A percentile compares a stretch with the other conserved stretches of the same genome.
These are phyloP conservation scores for Haemoproteus tartakovskyi DNA, from an alignment of 169 alveolate species.

Conservation along the genomic window DNA sequence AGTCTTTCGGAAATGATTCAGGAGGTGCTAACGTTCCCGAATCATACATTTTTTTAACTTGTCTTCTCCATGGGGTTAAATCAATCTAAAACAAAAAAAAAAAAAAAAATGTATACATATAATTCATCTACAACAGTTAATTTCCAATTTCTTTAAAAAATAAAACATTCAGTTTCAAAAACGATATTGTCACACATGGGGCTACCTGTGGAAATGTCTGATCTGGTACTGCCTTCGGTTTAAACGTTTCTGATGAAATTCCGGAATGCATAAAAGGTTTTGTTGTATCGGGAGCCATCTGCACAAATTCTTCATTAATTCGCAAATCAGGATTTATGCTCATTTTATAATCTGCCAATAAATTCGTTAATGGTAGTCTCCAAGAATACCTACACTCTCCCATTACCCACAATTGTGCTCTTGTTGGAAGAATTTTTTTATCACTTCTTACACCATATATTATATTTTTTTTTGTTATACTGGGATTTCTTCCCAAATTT, in stretches of 20 bases:
- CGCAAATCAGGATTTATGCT: slow-evolving; percentile 47
- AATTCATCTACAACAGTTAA: too few species aligned
- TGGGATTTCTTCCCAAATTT: slow-evolving; percentile 80
- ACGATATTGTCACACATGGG: background rate
- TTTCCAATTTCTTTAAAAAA: slow-evolving; percentile 2
- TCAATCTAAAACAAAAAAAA: too few species aligned
- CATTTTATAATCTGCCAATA: slow-evolving; percentile 71
- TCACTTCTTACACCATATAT: slow-evolving; percentile 75
- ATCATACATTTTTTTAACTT: slow-evolving; percentile 56
- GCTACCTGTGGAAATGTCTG: slow-evolving; percentile 54
- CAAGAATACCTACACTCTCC: slow-evolving; percentile 72
- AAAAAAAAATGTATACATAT: too few species aligned
- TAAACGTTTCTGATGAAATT: slow-evolving; percentile 51
- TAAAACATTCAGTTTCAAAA: background rate
- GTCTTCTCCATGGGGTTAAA: slow-evolving; percentile 83
- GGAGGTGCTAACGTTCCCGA: slow-evolving; percentile 68
- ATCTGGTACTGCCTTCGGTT: slow-evolving; percentile 38
- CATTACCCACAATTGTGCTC: slow-evolving; percentile 65
- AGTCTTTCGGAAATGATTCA: slow-evolving; percentile 27
- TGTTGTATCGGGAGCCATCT: slow-evolving; percentile 41
- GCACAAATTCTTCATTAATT: slow-evolving; percentile 56
- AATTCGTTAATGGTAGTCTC: slow-evolving; percentile 76
- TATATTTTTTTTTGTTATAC: slow-evolving; percentile 80
- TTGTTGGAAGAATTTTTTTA: slow-evolving; percentile 67
- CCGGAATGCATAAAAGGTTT: slow-evolving; percentile 66